Evolutionary conservation across 108 stramenopile genomes (phyloP).

Genomic region (Cyclostephanos tholiformis): DNA sequence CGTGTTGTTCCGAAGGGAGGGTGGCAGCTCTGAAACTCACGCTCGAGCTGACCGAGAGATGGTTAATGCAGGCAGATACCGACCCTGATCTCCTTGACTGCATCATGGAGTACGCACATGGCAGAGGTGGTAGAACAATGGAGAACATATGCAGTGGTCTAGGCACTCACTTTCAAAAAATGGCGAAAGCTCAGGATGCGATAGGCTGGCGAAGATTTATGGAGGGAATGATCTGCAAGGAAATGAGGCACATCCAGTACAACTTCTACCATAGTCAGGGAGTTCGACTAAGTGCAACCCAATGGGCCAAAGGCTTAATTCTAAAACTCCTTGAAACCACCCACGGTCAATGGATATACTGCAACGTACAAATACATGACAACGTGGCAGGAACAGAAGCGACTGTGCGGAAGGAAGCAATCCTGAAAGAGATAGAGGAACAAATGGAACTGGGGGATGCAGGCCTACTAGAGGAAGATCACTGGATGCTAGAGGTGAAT

Average conservation of each 20-base stretch:
- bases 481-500: slow-evolving; percentile 8
- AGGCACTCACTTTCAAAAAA: not conserved
- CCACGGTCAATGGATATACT: slow-evolving; percentile 8
- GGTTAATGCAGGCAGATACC: not conserved
- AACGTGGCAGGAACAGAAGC: no score
- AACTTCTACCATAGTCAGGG: not conserved
- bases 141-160: not conserved
- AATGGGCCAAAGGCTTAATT: not conserved
- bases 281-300: not conserved
- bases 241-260: not conserved
- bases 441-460: slow-evolving; percentile 7
- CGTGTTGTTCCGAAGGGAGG: not conserved
- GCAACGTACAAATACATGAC: slow-evolving; percentile 17
- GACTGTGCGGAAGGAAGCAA: no score
- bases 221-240: slow-evolving; percentile 13
- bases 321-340: not conserved
- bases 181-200: slow-evolving; percentile 8
- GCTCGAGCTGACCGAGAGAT: not conserved
- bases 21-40: not conserved
- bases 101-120: not conserved
- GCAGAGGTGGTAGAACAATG: not conserved
- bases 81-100: not conserved
- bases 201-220: slow-evolving; percentile 29
- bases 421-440: not conserved
- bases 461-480: slow-evolving; percentile 7